Evolutionary conservation across 140 eudicot genomes (phyloP), one percentile per base, ranked within the genome.

Genomic region (Oenanthe javanica): DNA sequence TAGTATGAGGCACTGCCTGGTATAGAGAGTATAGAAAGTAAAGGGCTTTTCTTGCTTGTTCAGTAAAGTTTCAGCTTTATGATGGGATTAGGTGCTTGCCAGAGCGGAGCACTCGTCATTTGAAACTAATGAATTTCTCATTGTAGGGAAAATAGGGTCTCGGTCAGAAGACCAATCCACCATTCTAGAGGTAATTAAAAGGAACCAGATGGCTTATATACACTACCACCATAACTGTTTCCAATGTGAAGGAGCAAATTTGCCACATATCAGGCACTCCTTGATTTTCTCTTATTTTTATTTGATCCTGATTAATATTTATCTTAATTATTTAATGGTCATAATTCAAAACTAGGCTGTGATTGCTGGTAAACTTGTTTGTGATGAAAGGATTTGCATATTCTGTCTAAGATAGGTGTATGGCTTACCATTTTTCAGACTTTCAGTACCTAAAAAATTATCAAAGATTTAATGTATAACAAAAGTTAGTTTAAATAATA

Each of bases 331-430:
- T 46, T 19, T 19, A 43, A 46, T 46, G n/a, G 69, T 61, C 69
- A 61, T n/a, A 61, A 61, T 61, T 61, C 69, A 61, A 61, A n/a
- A 61, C 15, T 61, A n/a, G 69, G 69, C 38, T 23, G 69, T 61
- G 13, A 61, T 61, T 61, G 4, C 38, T 7, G 38, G 69, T 59
- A 59, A 59, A 59, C 36, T 59, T 42, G 23, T 59, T 21, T 23
- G 42, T 27, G 9, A 14, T 7, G 18, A 21, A 74, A 74, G 78
- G 57, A 47, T 27, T 6, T 74, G 15, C 36, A 25, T 23, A n/a
- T 48, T 74, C 42, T 49, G 45, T 75, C 43, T 25, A 21, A 4
- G 38, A n/a, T 11, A 75, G 55, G 42, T 75, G n/a, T 0, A 21
- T 48, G 21, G 78, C 78, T 75, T 52, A 11, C 42, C 38, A 25